These are phyloP conservation scores for Candida freyschussii DNA, from an alignment of 1,139 yeast genomes.

Conservation along the genomic window DNA sequence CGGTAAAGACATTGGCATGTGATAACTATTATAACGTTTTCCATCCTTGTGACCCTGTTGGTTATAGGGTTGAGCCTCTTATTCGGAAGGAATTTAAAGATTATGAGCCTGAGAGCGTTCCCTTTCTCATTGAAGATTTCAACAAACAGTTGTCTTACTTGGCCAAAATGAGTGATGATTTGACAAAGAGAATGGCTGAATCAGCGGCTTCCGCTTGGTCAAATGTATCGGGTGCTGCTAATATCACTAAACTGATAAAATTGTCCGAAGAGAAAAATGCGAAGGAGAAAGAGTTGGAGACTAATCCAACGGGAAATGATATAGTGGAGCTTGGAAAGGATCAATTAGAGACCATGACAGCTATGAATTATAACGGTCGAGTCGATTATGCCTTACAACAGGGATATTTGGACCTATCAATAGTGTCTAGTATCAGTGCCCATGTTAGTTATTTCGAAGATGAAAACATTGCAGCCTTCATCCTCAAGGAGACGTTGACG, in stretches of 20 bases:
- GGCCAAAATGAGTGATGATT: slow-evolving; percentile 40
- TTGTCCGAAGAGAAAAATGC: slow-evolving; percentile 20
- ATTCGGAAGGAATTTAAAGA: slow-evolving; percentile 50
- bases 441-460: slow-evolving; percentile 90
- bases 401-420: slow-evolving; percentile 73
- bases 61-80: slow-evolving; percentile 81
- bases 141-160: slow-evolving; percentile 20
- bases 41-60: slow-evolving; percentile 88
- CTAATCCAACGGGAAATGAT: too few species aligned
- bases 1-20: slow-evolving; percentile 43
- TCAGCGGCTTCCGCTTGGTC: slow-evolving; percentile 14
- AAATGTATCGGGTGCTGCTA: slow-evolving; percentile 9
- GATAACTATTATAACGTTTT: slow-evolving; percentile 66
- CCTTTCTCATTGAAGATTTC: slow-evolving; percentile 23
- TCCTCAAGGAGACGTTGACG: slow-evolving; percentile 47
- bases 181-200: slow-evolving; percentile 25
- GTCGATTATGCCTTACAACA: slow-evolving; percentile 79
- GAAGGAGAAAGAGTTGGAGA: slow-evolving; percentile 21
- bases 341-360: slow-evolving; percentile 34
- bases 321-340: slow-evolving; percentile 27
- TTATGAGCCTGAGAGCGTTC: slow-evolving; percentile 46
- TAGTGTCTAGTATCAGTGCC: slow-evolving; percentile 77
- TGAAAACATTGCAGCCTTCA: slow-evolving; percentile 74
- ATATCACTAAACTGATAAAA: slow-evolving; percentile 8
- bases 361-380: slow-evolving; percentile 65